Percentiles rank a stretch among this genome's conserved stretches.
Evolutionary conservation across 306 rosid species (phyloP).

Genomic region (Quercus wislizeni): DNA sequence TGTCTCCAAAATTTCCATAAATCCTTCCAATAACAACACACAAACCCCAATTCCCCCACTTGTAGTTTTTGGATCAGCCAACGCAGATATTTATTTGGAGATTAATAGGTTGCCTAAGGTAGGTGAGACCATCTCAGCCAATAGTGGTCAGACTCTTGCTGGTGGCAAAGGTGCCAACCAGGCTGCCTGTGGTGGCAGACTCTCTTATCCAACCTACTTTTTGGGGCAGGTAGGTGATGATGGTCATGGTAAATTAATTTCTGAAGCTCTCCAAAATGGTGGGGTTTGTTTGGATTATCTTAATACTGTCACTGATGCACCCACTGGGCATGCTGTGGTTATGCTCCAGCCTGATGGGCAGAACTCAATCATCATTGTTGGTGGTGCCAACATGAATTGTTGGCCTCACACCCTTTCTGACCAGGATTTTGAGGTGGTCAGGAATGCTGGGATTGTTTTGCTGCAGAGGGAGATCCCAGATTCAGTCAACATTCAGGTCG

Average conservation of each 20-base stretch:
- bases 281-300: slow-evolving; percentile 60
- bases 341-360: slow-evolving; percentile 83
- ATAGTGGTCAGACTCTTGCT: slow-evolving; percentile 65
- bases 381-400: slow-evolving; percentile 74
- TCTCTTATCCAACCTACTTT: slow-evolving; percentile 74
- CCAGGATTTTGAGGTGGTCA: slow-evolving; percentile 51
- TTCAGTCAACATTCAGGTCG: slow-evolving; percentile 71
- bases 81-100: slow-evolving; percentile 86
- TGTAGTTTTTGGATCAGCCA: slow-evolving; percentile 87
- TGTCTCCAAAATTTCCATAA: slow-evolving; percentile 31
- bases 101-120: slow-evolving; percentile 61
- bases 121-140: slow-evolving; percentile 79
- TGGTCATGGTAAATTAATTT: slow-evolving; percentile 61
- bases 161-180: slow-evolving; percentile 93
- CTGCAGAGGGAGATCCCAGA: slow-evolving; percentile 97
- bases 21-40: slow-evolving; percentile 23
- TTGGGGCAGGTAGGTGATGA: slow-evolving; percentile 83
- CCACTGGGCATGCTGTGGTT: slow-evolving; percentile 85
- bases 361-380: slow-evolving; percentile 81
- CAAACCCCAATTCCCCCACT: slow-evolving; percentile 39
- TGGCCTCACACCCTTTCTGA: slow-evolving; percentile 57
- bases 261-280: slow-evolving; percentile 47
- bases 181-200: slow-evolving; percentile 72
- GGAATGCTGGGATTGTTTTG: slow-evolving; percentile 76
- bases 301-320: slow-evolving; percentile 31